Evolutionary conservation across 164 flowering plant species (phyloP).

Genomic region (Dillenia suffruticosa): DNA sequence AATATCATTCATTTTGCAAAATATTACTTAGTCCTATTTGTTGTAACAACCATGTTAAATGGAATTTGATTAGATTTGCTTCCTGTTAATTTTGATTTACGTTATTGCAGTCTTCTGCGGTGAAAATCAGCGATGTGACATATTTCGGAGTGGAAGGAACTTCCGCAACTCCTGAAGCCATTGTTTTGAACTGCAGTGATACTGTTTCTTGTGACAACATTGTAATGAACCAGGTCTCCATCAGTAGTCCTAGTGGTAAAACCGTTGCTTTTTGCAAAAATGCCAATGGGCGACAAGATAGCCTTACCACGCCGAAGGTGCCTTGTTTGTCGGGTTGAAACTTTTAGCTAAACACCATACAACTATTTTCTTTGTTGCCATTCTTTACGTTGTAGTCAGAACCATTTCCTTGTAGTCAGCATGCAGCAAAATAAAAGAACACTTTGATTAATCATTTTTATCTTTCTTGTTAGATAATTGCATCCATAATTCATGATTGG

Average conservation of each 20-base stretch:
- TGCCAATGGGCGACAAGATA: slow-evolving; percentile 23
- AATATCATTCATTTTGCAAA: neutral
- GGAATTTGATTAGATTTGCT: neutral
- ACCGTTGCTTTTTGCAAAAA: slow-evolving; percentile 16
- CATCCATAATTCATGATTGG: too few relatives aligned
- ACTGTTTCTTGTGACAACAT: slow-evolving; percentile 29
- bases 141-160: slow-evolving; percentile 23
- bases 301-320: too few relatives aligned
- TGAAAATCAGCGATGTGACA: slow-evolving; percentile 27
- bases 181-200: slow-evolving; percentile 25
- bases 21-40: neutral
- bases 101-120: slow-evolving; percentile 12
- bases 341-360: too few relatives aligned
- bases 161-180: slow-evolving; percentile 11
- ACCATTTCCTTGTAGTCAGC: too few relatives aligned
- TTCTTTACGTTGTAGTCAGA: too few relatives aligned
- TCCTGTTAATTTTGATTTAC: neutral
- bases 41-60: neutral
- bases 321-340: too few relatives aligned
- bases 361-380: too few relatives aligned
- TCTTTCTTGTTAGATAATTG: too few relatives aligned
- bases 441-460: too few relatives aligned
- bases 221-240: slow-evolving; percentile 10
- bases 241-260: slow-evolving; percentile 11
- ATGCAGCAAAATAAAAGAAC: too few relatives aligned